phyloP scores from a whole-genome alignment of 2,329 filamentous ascomycete species.

The Epicoccum nigrum region DNA sequence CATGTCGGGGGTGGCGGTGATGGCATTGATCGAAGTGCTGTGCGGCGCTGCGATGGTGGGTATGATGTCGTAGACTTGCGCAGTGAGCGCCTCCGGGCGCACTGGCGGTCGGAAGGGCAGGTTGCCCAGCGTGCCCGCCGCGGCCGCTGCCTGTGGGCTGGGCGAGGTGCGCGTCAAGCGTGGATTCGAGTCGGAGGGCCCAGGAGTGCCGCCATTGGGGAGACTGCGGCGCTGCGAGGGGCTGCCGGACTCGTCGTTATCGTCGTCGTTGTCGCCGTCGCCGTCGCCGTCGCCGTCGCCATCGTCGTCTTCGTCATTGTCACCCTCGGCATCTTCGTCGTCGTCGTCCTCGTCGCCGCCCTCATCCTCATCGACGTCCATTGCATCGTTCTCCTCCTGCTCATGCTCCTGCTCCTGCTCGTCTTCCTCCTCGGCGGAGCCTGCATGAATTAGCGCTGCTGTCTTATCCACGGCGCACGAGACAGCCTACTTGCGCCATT shows the following conservation, averaged over 20 bases:
- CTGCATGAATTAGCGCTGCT: constrained; percentile 21
- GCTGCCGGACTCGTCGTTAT: constrained; percentile 55
- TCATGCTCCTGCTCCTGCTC: constrained; percentile 32
- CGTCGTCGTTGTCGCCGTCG: constrained; percentile 50
- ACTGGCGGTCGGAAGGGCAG: constrained; percentile 65
- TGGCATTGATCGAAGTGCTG: constrained; percentile 91
- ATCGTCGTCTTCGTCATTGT: constrained; percentile 51
- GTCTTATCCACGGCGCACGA: not conserved
- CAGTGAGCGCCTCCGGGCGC: constrained; percentile 79
- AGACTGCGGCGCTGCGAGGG: constrained; percentile 47
- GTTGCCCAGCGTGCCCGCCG: constrained; percentile 36
- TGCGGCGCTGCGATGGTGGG: constrained; percentile 97
- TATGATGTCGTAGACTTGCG: constrained; percentile 88
- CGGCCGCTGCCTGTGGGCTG: constrained; percentile 47
- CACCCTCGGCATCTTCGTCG: constrained; percentile 50
- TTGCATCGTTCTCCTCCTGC: constrained; percentile 51
- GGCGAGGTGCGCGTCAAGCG: constrained; percentile 57
- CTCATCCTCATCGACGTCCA: constrained; percentile 54
- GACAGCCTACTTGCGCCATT: constrained; percentile 45
- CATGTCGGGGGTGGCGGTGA: constrained; percentile 91
- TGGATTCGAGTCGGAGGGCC: constrained; percentile 49
- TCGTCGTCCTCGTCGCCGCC: constrained; percentile 51
- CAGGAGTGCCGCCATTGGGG: constrained; percentile 36
- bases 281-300: constrained; percentile 50
- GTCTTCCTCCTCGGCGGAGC: constrained; percentile 37